Base-by-base conservation (phyloP, 2,329 filamentous ascomycete species). In the Fusarium concolor region DNA sequence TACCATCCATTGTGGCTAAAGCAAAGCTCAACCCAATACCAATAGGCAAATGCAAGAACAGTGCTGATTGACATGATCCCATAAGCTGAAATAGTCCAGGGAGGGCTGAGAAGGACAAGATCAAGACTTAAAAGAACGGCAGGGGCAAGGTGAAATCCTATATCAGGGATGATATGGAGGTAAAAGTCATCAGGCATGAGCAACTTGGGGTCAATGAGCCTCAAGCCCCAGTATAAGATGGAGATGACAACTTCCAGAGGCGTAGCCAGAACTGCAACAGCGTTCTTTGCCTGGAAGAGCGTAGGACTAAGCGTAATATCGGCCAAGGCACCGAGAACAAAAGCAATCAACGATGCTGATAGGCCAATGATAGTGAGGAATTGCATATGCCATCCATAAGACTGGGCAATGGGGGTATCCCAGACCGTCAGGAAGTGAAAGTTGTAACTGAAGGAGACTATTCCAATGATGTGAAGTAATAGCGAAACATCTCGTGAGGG, bases 11-110 rank as follows among this genome's bases (percentile, higher is more conserved):
- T 93, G 61, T 86, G 81, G 43, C 82, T 83, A 71, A 87, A 92
- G 79, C 91, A 93, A 24, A 87, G 83, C 78, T 94, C 90, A 24
- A 93, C 86, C 91, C 92, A 94, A 67, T 86, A 85, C 90, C 91
- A 94, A 77, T 94, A 94, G 4, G 79, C 76, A 64, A 91, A 87
- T 0, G 90, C 90, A 42, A 93, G 78, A 3, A 69, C 75, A 14
- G 85, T 84, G 67, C 87, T 89, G 26, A 91, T 74, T 2, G 80
- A 79, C 73, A 92, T 83, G 6, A 89, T 86, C 2, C 85, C 83
- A n/a, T 88, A 81, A 10, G 83, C 83, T 11, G 84, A 82, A 62
- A 92, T 86, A 0, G 89, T 89, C 88, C 90, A 93, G 1, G 91
- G 91, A 12, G 91, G 91, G 45, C 88, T 91, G 44, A 93, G 82